Evolutionary conservation across 1,284 basidiomycete species (phyloP).

Genomic region (Gomphus bonarii): DNA sequence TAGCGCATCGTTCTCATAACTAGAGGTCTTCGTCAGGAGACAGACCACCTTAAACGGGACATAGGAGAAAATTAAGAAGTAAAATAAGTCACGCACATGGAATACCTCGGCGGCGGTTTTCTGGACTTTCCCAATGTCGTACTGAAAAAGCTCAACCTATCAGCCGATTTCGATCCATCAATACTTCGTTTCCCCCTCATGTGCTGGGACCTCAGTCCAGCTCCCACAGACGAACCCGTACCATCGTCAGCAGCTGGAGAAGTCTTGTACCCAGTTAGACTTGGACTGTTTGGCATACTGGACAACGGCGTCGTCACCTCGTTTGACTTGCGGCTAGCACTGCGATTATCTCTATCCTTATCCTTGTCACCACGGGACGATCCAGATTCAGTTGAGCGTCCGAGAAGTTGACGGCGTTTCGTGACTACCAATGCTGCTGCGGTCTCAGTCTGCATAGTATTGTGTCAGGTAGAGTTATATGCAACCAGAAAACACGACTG

Average conservation of each 20-base stretch:
- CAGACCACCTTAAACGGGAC: background rate
- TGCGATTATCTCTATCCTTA: slow-evolving; percentile 29
- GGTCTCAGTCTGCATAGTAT: slow-evolving; percentile 32
- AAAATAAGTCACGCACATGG: slow-evolving; percentile 30
- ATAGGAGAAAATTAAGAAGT: slow-evolving; percentile 3
- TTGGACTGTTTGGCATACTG: slow-evolving; percentile 18
- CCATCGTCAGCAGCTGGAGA: background rate
- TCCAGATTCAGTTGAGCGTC: slow-evolving; percentile 38
- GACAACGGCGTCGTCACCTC: slow-evolving; percentile 15
- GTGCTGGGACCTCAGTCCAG: slow-evolving; percentile 28
- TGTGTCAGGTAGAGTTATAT: slow-evolving; percentile 5
- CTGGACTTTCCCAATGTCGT: slow-evolving; percentile 52
- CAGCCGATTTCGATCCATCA: slow-evolving; percentile 38
- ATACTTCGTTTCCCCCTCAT: slow-evolving; percentile 38
- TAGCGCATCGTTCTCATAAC: background rate
- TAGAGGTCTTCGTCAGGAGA: background rate
- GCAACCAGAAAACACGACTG: slow-evolving; percentile 17
- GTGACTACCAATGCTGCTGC: slow-evolving; percentile 16
- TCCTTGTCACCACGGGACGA: slow-evolving; percentile 18
- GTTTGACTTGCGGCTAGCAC: slow-evolving; percentile 25
- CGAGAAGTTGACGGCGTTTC: slow-evolving; percentile 44
- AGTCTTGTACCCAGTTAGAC: slow-evolving; percentile 10
- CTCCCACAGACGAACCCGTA: background rate
- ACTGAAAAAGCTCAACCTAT: slow-evolving; percentile 74
- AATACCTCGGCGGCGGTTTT: slow-evolving; percentile 72